Percentiles rank a stretch among this genome's conserved stretches.
phyloP scores from a whole-genome alignment of 2,329 filamentous ascomycete species.

The Ascochyta koolunga region DNA sequence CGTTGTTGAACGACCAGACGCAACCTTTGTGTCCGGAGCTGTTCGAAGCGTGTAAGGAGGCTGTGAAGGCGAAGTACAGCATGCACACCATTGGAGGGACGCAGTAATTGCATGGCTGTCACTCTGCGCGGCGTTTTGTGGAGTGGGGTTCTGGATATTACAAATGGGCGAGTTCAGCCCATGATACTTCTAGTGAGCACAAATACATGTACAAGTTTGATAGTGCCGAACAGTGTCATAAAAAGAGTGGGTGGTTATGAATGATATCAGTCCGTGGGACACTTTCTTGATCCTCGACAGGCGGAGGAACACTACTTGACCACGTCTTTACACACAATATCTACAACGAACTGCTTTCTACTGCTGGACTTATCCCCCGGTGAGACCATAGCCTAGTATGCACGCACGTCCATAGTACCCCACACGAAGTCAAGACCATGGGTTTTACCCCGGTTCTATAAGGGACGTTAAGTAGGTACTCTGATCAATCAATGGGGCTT shows the following conservation, averaged over 20 bases:
- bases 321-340: no score
- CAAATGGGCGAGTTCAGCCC: background rate
- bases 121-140: background rate
- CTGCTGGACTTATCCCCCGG: no score
- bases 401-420: no score
- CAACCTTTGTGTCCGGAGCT: constrained; percentile 19
- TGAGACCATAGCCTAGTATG: no score
- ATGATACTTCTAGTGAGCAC: background rate
- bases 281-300: no score
- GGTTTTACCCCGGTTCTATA: no score
- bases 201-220: background rate
- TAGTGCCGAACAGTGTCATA: no score
- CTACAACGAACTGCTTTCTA: no score
- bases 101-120: constrained; percentile 3
- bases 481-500: no score
- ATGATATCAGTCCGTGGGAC: background rate
- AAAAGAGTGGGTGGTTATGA: background rate
- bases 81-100: constrained; percentile 7
- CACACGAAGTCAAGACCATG: no score
- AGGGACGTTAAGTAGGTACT: no score
- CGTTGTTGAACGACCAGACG: constrained; percentile 24
- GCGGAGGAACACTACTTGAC: no score
- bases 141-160: constrained; percentile 2
- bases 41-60: constrained; percentile 21
- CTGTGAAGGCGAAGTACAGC: constrained; percentile 29